Evolutionary conservation across 192 early-diverging fungal species (phyloP).

Genomic region (Coemansia sp.): DNA sequence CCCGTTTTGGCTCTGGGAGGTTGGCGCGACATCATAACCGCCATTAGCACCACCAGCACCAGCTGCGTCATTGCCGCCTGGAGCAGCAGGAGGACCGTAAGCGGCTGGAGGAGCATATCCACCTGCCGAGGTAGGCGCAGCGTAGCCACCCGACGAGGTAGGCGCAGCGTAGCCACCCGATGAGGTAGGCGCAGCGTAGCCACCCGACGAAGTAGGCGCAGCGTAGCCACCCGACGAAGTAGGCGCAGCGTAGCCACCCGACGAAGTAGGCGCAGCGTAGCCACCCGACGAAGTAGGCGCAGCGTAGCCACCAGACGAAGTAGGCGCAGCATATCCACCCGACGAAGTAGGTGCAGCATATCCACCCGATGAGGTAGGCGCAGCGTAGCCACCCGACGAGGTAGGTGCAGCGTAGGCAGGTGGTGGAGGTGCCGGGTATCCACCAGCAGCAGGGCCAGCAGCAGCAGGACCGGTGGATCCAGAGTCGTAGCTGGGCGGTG

Average conservation of each 20-base stretch:
- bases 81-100: conserved; percentile 20
- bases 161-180: conserved; percentile 18
- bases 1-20: conserved; percentile 9
- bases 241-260: conserved; percentile 22
- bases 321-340: conserved; percentile 15
- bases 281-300: conserved; percentile 10
- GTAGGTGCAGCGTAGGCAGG: conserved; percentile 6
- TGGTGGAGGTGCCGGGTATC: conserved; percentile 11
- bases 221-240: no score
- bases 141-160: conserved; percentile 14
- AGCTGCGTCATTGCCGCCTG: conserved; percentile 1
- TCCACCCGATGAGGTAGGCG: conserved; percentile 10
- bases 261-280: conserved; percentile 18
- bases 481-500: conserved; percentile 20
- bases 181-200: conserved; percentile 25
- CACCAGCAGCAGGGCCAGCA: neutral
- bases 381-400: neutral
- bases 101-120: conserved; percentile 15
- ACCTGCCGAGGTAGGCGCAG: conserved; percentile 15
- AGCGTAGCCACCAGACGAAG: conserved; percentile 7
- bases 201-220: neutral
- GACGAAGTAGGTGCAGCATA: no score
- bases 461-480: conserved; percentile 13
- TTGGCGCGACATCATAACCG: conserved; percentile 1
- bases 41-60: neutral